These are phyloP conservation scores for Arachis stenosperma DNA, from an alignment of 306 rosid genomes.

Conservation along the genomic window DNA sequence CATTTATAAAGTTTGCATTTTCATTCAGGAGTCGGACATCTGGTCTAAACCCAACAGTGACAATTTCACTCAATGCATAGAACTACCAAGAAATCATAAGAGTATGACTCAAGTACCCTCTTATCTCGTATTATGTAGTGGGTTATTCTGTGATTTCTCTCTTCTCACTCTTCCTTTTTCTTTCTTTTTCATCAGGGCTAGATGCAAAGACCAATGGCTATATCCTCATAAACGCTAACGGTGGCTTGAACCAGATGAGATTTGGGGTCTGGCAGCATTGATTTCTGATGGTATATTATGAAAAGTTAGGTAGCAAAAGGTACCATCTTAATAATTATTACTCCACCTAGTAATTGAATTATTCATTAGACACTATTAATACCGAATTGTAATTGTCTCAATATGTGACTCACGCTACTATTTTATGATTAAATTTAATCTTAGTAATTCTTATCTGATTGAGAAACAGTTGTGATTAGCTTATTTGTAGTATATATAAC, in stretches of 20 bases:
- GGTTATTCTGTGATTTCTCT: constrained; percentile 38
- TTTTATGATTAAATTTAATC: no score
- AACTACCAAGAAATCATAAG: constrained; percentile 57
- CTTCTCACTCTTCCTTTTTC: constrained; percentile 33
- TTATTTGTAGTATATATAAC: no score
- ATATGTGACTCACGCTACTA: no score
- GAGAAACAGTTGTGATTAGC: no score
- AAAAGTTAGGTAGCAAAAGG: constrained; percentile 16
- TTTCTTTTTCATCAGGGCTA: constrained; percentile 52
- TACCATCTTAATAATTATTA: no score
- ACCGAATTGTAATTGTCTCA: no score
- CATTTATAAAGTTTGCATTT: constrained; percentile 41
- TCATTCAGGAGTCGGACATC: constrained; percentile 66
- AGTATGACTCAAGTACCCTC: constrained; percentile 51
- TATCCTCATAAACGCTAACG: constrained; percentile 90
- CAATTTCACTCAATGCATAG: constrained; percentile 79
- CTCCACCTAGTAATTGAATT: no score
- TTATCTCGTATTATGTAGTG: constrained; percentile 33
- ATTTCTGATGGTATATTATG: constrained; percentile 43
- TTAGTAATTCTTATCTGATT: no score
- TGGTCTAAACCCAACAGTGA: constrained; percentile 76
- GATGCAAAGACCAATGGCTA: constrained; percentile 79
- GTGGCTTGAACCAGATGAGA: constrained; percentile 99
- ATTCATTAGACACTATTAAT: no score
- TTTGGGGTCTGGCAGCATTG: constrained; percentile 86